Evolutionary conservation across 495 filamentous ascomycete species (phyloP).

Genomic region (Mytilinidion resinicola): DNA sequence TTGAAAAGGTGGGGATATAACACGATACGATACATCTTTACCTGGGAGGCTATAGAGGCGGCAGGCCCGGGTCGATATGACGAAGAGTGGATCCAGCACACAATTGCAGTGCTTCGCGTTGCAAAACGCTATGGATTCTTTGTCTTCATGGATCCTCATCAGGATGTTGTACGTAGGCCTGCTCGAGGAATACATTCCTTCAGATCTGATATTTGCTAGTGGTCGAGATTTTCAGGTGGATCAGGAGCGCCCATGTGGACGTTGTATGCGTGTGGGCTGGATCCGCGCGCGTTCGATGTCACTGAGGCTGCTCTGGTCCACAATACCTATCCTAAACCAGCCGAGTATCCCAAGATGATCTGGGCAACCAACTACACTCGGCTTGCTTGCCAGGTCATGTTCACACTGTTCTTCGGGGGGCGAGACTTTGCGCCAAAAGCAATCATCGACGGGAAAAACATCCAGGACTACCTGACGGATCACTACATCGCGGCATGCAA

Average conservation of each 20-base stretch:
- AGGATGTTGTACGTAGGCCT: constrained; percentile 71
- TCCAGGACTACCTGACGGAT: constrained; percentile 88
- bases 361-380: constrained; percentile 97
- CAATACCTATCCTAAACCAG: constrained; percentile 84
- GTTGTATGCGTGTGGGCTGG: constrained; percentile 83
- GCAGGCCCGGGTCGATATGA: constrained; percentile 91
- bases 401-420: constrained; percentile 92
- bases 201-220: constrained; percentile 43
- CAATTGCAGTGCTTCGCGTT: constrained; percentile 72
- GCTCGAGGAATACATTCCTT: background rate
- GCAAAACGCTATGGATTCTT: constrained; percentile 91
- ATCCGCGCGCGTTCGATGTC: constrained; percentile 73
- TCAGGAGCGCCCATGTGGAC: constrained; percentile 98
- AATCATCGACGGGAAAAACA: constrained; percentile 89
- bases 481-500: constrained; percentile 76
- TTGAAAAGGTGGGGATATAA: constrained; percentile 89
- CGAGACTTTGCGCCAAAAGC: constrained; percentile 91
- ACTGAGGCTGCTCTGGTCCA: constrained; percentile 94
- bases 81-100: constrained; percentile 86
- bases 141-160: constrained; percentile 95
- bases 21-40: constrained; percentile 91
- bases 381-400: constrained; percentile 81
- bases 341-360: constrained; percentile 93
- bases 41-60: constrained; percentile 98
- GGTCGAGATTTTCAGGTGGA: constrained; percentile 89